Base-by-base conservation (phyloP, 2,329 filamentous ascomycete species). In the Stemphylium vesicarium region DNA sequence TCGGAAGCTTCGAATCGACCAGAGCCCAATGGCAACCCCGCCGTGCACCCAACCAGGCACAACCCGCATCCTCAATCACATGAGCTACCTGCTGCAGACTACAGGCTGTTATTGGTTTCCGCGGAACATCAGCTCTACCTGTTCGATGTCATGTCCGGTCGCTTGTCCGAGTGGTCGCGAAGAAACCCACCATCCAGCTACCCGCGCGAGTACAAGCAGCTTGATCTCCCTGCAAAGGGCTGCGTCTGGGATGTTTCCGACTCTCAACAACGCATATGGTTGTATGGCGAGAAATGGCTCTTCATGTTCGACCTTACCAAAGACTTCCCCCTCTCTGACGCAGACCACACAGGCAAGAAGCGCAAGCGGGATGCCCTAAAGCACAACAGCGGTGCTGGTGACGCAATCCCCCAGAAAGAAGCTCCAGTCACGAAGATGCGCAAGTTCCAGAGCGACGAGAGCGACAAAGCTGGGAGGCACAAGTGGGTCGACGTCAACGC, bases 241-340 rank as follows among this genome's bases (percentile, higher is more conserved):
- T 87, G 88, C 22, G 75, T 96, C 35, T 98, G 94, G 93, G 90
- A 96, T 70, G 81, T 88, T 1, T 64, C 78, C n/a, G 80, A 86
- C 41, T 50, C 60, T 1, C 57, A 66, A 18, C 63, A 73, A 42
- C 85, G 94, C 12, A 77, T 94, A 7, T 98, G 94, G 92, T 78
- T 98, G 16, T 97, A 96, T 69, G 93, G 94, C 6, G 85, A 86
- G 36, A 88, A 85, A 1, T 98, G 92, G 83, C 76, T 99, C 20
- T 92, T 91, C 78, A 98, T 98, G 93, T 85, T 99, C 56, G 92
- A 98, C 73, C 79, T 96, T 26, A 84, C 85, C 16, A 84, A 84
- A 66, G 89, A 96, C 72, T 82, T 95, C 43, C 58, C 68, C 1
- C 62, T 70, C 16, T 54, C 65, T 6, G 64, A 68, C 4, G 43